A percentile compares a stretch with the other conserved stretches of the same genome.
These are phyloP conservation scores for Ogataea nonfermentans DNA, from an alignment of 805 yeast genomes.

Conservation along the genomic window DNA sequence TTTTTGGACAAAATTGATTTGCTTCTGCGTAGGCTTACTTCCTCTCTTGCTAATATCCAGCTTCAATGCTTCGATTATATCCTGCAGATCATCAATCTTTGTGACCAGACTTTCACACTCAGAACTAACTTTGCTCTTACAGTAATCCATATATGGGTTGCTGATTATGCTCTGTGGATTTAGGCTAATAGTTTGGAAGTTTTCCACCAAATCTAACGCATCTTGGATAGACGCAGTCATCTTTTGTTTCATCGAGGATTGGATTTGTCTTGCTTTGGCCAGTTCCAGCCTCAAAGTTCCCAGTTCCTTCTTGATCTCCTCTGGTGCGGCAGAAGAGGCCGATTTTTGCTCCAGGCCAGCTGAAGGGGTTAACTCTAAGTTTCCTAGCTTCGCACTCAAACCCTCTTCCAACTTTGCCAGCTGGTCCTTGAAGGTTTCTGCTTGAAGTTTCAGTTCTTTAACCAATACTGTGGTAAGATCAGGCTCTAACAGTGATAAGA, in stretches of 20 bases:
- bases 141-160: slow-evolving; percentile 64
- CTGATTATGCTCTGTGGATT: slow-evolving; percentile 29
- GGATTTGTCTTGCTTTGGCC: slow-evolving; percentile 56
- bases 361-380: slow-evolving; percentile 18
- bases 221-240: slow-evolving; percentile 43
- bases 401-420: slow-evolving; percentile 28
- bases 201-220: slow-evolving; percentile 45
- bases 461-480: slow-evolving; percentile 24
- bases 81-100: slow-evolving; percentile 87
- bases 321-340: slow-evolving; percentile 4
- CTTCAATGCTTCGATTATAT: slow-evolving; percentile 81
- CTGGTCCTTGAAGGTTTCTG: slow-evolving; percentile 28
- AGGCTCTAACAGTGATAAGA: slow-evolving; percentile 58
- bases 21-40: slow-evolving; percentile 73
- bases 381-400: slow-evolving; percentile 27
- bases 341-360: not conserved
- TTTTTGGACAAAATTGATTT: slow-evolving; percentile 59
- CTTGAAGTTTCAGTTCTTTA: slow-evolving; percentile 29
- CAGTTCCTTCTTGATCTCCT: slow-evolving; percentile 31
- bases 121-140: slow-evolving; percentile 68
- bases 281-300: slow-evolving; percentile 56
- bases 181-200: slow-evolving; percentile 42
- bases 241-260: slow-evolving; percentile 40
- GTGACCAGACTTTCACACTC: slow-evolving; percentile 75
- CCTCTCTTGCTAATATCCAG: slow-evolving; percentile 92